Evolutionary conservation across 2,329 filamentous ascomycete species (phyloP).

Genomic region (Amesomyces nigricolor): DNA sequence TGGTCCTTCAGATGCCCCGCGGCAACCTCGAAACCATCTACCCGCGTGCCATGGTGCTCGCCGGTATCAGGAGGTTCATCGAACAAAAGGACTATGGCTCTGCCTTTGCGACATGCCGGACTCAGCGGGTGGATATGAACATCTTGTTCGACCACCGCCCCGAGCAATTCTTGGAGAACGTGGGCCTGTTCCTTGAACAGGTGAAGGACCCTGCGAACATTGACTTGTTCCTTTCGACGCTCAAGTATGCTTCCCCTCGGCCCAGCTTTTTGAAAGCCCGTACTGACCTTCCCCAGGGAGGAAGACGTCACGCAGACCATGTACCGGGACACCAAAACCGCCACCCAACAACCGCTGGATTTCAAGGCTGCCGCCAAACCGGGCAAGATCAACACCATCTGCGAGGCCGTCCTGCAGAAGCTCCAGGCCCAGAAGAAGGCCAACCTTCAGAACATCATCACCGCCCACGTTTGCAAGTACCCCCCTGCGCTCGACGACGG

Average conservation of each 20-base stretch:
- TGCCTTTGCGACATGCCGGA: slow-evolving; percentile 83
- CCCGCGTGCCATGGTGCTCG: slow-evolving; percentile 85
- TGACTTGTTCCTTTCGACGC: slow-evolving; percentile 83
- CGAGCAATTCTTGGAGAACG: slow-evolving; percentile 71
- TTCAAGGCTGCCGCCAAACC: slow-evolving; percentile 5
- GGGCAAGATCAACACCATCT: slow-evolving; percentile 80
- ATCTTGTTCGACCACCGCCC: slow-evolving; percentile 93
- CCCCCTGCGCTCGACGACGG: slow-evolving; percentile 88
- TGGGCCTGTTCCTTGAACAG: slow-evolving; percentile 75
- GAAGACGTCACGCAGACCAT: slow-evolving; percentile 92
- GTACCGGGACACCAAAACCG: slow-evolving; percentile 76
- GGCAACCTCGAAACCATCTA: slow-evolving; percentile 95
- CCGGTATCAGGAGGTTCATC: slow-evolving; percentile 78
- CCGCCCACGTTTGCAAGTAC: slow-evolving; percentile 86
- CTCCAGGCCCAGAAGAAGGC: slow-evolving; percentile 57
- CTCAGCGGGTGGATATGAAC: slow-evolving; percentile 95
- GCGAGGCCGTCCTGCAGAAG: slow-evolving; percentile 71
- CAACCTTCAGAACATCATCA: slow-evolving; percentile 86
- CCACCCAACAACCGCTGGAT: slow-evolving; percentile 9
- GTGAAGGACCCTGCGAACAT: slow-evolving; percentile 75
- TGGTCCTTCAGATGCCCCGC: slow-evolving; percentile 90
- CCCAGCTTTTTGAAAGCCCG: too few species aligned
- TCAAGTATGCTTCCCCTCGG: slow-evolving; percentile 52
- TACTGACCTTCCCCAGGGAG: slow-evolving; percentile 46
- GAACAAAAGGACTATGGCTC: slow-evolving; percentile 73